Evolutionary conservation across 106 monocot genomes (phyloP), one percentile per base, ranked within the genome.

Genomic region (Xerophyta viscosa): DNA sequence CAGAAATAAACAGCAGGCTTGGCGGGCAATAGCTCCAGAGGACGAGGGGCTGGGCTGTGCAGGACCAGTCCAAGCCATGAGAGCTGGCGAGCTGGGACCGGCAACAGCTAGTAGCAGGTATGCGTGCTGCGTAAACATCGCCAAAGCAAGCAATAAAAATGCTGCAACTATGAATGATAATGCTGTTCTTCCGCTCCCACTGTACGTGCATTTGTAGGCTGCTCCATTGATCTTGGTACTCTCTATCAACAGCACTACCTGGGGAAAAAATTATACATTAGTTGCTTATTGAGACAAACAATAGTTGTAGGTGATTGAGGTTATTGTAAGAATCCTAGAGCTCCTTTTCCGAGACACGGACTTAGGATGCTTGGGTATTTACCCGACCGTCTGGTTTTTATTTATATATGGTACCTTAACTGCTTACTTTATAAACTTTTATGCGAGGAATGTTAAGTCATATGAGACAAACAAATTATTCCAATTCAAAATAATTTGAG

Each of bases 61-160:
- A 0, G 59, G 31, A 14, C 26, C 39, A 0, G 56, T 30, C 69
- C 65, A 72, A 15, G 41, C 23, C 0, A 50, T 54, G 12, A 66
- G 7, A 5, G 54, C 51, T 0, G 73, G 46, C 1, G 59, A 46
- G 3, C 15, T 41, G 6, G 81, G 85, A 27, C 55, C 50, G 33
- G 77, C 66, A 19, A 77, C 56, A 2, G 84, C 72, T 15, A 81
- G 44, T 29, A 96, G 68, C 77, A 96, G 78, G 63, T 79, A 84
- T 13, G 76, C 84, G 19, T 88, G 94, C 50, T 81, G 75, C 0
- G 71, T 48, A 25, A 88, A 73, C 88, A 96, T 84, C 42, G 78
- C 81, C 15, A 69, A 58, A 2, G 78, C 94, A 1, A 88, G 78
- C 20, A 75, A 17, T 1, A 96, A 29, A 60, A 96, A 96, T 10